Conservation (phyloP, 306 rosid genomes). For the Hippophae rhamnoides region DNA sequence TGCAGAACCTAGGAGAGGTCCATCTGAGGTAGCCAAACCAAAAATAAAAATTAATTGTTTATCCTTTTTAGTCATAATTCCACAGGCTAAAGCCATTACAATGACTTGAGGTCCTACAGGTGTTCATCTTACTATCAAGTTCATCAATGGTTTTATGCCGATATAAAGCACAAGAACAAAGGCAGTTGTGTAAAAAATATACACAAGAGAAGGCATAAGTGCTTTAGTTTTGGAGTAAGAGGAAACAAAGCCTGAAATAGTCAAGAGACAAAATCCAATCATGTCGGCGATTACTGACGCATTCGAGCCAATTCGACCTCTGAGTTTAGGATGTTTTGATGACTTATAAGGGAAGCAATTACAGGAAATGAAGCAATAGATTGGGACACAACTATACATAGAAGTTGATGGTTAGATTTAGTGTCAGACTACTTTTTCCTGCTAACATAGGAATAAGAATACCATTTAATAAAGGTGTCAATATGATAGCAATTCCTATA, state of each 20-base stretch:
- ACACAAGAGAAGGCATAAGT: background rate
- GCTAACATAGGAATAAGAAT: background rate
- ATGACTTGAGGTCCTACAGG: conserved; percentile 40
- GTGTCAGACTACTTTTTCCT: background rate
- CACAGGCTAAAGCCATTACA: conserved; percentile 1
- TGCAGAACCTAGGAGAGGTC: conserved; percentile 59
- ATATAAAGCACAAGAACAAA: conserved; percentile 7
- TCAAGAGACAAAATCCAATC: conserved; percentile 5
- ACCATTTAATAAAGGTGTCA: background rate
- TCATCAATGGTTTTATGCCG: conserved; percentile 35
- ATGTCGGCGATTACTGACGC: conserved; percentile 43
- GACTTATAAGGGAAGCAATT: conserved; percentile 14
- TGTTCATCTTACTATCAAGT: conserved; percentile 48
- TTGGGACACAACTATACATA: background rate
- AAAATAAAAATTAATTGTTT: conserved; percentile 23
- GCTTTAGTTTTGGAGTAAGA: background rate
- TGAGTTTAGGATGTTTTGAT: conserved; percentile 43
- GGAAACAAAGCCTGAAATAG: background rate
- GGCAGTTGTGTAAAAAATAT: background rate
- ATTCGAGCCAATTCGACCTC: conserved; percentile 56
- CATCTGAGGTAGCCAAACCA: conserved; percentile 60
- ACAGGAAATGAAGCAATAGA: conserved; percentile 13
- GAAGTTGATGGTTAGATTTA: background rate
- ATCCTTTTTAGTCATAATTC: conserved; percentile 7
- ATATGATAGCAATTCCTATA: conserved; percentile 18